Conservation (phyloP, 2,329 filamentous ascomycete genomes). For the Chaetomiaceae sp. region DNA sequence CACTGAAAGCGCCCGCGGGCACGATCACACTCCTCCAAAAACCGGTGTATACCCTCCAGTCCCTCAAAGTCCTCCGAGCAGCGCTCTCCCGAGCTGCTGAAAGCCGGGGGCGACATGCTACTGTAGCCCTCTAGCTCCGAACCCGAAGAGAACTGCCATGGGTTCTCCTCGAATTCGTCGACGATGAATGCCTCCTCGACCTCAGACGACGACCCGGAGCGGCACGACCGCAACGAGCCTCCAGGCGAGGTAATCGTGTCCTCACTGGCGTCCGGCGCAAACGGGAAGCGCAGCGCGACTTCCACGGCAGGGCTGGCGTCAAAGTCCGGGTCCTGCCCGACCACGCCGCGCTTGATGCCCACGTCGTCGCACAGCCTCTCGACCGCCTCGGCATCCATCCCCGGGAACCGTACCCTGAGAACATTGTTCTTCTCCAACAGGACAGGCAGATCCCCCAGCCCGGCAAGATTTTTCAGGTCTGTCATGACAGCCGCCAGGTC, state of each 20-base stretch:
- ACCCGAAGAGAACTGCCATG: constrained; percentile 38
- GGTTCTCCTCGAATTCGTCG: constrained; percentile 40
- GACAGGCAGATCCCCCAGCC: constrained; percentile 79
- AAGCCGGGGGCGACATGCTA: constrained; percentile 43
- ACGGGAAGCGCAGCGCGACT: constrained; percentile 79
- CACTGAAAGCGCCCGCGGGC: constrained; percentile 16
- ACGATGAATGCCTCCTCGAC: constrained; percentile 39
- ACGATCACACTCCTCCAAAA: constrained; percentile 54
- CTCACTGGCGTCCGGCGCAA: constrained; percentile 56
- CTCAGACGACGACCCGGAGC: constrained; percentile 30
- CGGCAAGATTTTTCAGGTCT: constrained; percentile 72
- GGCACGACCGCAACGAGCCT: constrained; percentile 42
- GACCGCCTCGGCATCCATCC: constrained; percentile 78
- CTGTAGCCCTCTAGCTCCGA: constrained; percentile 43
- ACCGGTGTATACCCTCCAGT: constrained; percentile 53
- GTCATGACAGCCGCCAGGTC: constrained; percentile 74
- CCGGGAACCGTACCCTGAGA: constrained; percentile 81
- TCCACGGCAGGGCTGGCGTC: constrained; percentile 61
- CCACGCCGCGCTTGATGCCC: constrained; percentile 72
- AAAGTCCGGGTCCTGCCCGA: constrained; percentile 74
- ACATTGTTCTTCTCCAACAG: constrained; percentile 61
- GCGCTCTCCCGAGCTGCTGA: constrained; percentile 39
- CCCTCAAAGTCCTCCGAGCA: constrained; percentile 49
- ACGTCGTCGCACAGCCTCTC: constrained; percentile 82
- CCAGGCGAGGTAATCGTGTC: constrained; percentile 42